Conservation (phyloP, 352 stramenopile species). For the Elongisporangium prolatum region DNA sequence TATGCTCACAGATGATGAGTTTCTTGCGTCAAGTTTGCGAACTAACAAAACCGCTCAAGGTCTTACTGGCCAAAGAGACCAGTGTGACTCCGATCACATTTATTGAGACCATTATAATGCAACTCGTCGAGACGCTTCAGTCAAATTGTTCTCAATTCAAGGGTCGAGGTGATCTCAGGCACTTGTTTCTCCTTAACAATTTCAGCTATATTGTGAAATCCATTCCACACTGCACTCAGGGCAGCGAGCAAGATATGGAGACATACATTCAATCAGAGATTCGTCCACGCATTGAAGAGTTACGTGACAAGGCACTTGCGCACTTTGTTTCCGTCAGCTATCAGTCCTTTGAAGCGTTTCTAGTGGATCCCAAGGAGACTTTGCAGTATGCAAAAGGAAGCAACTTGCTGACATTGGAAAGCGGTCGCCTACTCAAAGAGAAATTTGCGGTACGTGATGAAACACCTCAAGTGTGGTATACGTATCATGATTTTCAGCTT, state of each 20-base stretch:
- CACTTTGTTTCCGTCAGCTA: slow-evolving; percentile 84
- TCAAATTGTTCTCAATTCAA: slow-evolving; percentile 49
- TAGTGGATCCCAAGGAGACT: slow-evolving; percentile 78
- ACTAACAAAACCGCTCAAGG: slow-evolving; percentile 51
- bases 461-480: neutral
- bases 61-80: slow-evolving; percentile 51
- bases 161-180: slow-evolving; percentile 49
- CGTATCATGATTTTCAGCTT: neutral
- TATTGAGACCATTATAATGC: slow-evolving; percentile 59
- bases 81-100: slow-evolving; percentile 45
- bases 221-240: slow-evolving; percentile 42
- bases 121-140: slow-evolving; percentile 58
- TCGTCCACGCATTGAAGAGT: slow-evolving; percentile 74
- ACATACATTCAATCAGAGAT: slow-evolving; percentile 59
- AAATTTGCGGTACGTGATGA: slow-evolving; percentile 73
- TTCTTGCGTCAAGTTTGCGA: slow-evolving; percentile 73
- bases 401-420: slow-evolving; percentile 86
- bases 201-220: slow-evolving; percentile 87
- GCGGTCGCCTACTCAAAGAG: slow-evolving; percentile 88
- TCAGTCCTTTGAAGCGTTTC: slow-evolving; percentile 45
- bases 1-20: slow-evolving; percentile 47
- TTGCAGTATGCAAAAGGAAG: slow-evolving; percentile 85
- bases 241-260: slow-evolving; percentile 41
- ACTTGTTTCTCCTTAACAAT: slow-evolving; percentile 94
- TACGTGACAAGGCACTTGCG: slow-evolving; percentile 80